Conservation (phyloP, 73 alveolate genomes). For the Paramecium pentaurelia region DNA sequence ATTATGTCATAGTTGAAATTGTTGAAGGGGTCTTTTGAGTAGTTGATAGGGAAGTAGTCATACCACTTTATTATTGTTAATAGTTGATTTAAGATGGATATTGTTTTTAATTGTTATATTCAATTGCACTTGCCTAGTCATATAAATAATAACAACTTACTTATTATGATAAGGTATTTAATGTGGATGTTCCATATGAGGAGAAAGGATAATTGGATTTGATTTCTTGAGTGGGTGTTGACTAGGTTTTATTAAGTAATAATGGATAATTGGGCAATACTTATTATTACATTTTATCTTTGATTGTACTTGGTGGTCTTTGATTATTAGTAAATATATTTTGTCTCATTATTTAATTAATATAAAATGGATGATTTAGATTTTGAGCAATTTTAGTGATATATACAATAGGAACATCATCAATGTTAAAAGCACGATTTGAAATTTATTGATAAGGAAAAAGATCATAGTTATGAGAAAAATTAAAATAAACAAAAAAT, state of each 20-base stretch:
- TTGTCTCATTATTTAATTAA: conserved; percentile 7
- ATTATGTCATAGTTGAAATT: neutral
- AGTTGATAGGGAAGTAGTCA: neutral
- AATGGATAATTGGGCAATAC: neutral
- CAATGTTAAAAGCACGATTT: neutral
- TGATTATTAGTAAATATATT: neutral
- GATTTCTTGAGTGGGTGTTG: neutral
- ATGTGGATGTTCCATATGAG: neutral
- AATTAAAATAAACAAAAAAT: neutral
- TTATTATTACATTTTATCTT: neutral
- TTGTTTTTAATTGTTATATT: neutral
- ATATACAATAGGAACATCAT: neutral
- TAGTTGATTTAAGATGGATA: neutral
- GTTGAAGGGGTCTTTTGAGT: neutral
- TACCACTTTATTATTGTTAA: neutral
- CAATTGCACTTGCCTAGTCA: neutral
- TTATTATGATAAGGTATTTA: neutral
- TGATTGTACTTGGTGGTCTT: neutral
- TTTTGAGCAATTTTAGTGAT: neutral
- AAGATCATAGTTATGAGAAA: neutral
- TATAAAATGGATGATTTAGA: conserved; percentile 8
- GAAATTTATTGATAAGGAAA: neutral
- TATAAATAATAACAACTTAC: neutral
- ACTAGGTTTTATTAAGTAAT: neutral
- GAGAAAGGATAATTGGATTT: neutral